Percentiles rank a stretch among this genome's conserved stretches.
These are phyloP conservation scores for Cyclotella atomus DNA, from an alignment of 108 stramenopile genomes.

Conservation along the genomic window DNA sequence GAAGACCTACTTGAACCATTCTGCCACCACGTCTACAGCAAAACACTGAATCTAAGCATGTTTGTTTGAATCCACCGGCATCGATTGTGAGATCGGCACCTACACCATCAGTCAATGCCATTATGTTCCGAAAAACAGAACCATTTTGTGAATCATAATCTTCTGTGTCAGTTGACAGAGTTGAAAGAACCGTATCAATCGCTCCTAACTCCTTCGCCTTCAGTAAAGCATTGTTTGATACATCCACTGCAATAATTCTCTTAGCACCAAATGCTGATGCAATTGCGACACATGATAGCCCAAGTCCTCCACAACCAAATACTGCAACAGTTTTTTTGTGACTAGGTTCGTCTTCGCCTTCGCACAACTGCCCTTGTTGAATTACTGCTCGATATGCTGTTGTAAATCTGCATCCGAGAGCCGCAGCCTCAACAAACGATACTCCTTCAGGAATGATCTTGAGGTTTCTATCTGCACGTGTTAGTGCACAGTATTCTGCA, in stretches of 20 bases:
- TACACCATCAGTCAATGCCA: conserved; percentile 46
- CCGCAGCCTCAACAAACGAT: conserved; percentile 77
- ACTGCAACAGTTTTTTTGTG: conserved; percentile 37
- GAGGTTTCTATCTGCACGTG: conserved; percentile 71
- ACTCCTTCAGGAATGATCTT: conserved; percentile 55
- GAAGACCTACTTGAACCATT: conserved; percentile 82
- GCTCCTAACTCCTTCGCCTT: conserved; percentile 72
- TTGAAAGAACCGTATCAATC: conserved; percentile 39
- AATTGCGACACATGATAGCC: conserved; percentile 79
- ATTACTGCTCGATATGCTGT: conserved; percentile 82
- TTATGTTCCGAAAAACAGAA: conserved; percentile 39
- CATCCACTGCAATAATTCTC: conserved; percentile 74
- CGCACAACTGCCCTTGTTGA: conserved; percentile 61
- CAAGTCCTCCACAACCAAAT: conserved; percentile 82
- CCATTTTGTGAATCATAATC: conserved; percentile 15
- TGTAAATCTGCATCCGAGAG: conserved; percentile 84
- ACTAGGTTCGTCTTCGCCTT: not conserved
- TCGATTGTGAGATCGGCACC: conserved; percentile 76
- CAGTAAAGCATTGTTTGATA: conserved; percentile 59
- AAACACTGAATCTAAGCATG: conserved; percentile 73
- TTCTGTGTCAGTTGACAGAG: conserved; percentile 8
- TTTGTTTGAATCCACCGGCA: conserved; percentile 72
- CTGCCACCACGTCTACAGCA: conserved; percentile 57
- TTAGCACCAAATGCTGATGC: conserved; percentile 51
- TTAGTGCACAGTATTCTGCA: conserved; percentile 72